A percentile compares a stretch with the other conserved stretches of the same genome.
Evolutionary conservation across 805 yeast genomes (phyloP).

Genomic region (Sugiyamaella floridensis): DNA sequence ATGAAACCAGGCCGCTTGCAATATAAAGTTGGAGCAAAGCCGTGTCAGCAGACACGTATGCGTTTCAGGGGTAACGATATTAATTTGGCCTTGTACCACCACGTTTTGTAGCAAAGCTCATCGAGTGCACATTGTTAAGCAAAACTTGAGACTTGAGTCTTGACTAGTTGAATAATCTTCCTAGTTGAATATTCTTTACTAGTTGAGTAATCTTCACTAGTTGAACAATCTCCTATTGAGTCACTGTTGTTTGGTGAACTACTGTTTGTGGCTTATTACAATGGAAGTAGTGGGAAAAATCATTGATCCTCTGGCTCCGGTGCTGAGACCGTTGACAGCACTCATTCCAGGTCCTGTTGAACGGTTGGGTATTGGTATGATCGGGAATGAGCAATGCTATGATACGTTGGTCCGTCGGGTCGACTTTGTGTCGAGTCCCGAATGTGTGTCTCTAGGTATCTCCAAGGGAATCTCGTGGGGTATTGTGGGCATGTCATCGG

Average conservation of each 20-base stretch:
- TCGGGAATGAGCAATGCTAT: conserved; percentile 23
- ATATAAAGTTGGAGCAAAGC: neutral
- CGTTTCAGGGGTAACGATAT: neutral
- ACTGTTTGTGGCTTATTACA: too few species aligned
- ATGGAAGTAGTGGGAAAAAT: conserved; percentile 2
- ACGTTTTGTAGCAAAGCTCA: neutral
- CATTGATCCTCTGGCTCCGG: conserved; percentile 14
- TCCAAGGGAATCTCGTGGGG: conserved; percentile 33
- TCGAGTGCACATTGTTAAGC: neutral
- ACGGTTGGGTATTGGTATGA: conserved; percentile 16
- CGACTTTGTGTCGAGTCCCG: conserved; percentile 20
- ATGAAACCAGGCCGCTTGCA: neutral
- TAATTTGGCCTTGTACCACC: neutral
- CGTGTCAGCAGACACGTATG: neutral
- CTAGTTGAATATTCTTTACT: too few species aligned
- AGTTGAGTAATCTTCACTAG: too few species aligned
- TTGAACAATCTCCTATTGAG: too few species aligned
- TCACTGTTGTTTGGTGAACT: too few species aligned
- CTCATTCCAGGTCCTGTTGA: conserved; percentile 22
- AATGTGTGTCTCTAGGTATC: conserved; percentile 28
- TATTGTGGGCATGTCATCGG: conserved; percentile 33
- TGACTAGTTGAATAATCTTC: too few species aligned
- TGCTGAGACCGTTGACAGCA: conserved; percentile 15
- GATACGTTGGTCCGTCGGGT: conserved; percentile 19
- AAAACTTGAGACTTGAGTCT: too few species aligned